Base-by-base conservation (phyloP, 805 yeast species). In the Candida chauliodis region DNA sequence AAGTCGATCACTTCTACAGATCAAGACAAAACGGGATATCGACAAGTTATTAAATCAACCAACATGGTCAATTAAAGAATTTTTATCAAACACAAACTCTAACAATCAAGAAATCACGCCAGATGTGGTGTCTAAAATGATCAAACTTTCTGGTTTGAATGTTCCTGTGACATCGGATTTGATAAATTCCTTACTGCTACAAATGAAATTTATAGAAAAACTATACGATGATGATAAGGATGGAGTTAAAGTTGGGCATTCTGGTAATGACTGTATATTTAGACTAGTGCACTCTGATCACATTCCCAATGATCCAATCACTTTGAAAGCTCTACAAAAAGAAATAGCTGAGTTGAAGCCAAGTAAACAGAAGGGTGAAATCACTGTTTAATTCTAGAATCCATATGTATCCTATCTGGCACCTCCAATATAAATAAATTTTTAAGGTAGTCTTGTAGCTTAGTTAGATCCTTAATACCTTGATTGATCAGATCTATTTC, bases 331-430 rank as follows among this genome's bases (percentile, higher is more conserved):
- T 8, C 29, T 56, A 10, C 29, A 47, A 36, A 5, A 33, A 8
- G 51, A 53, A 17, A 48, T 56, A 11, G 30, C 38, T 8, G 34
- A 43, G 8, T 31, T 48, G 18, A 27, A 42, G 26, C 40, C 45
- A 18, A 42, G 42, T 29, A 25, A 41, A 8, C 47, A 43, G 5
- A 58, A 56, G 46, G 63, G 62, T 14, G 63, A 58, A 29, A 26
- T 41, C 13, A 50, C 28, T 19, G 17, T 30, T 23, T 24, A 10
- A 84, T 71, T 48, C 95, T 73, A 1, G 90, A 78, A 56, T 89
- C 96, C 88, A 89, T 86, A 18, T 72, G 67, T 53, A 77, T 78
- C 45, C 96, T 71, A 52, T 86, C 93, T 4, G 95, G 95, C 22
- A 84, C 75, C 14, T 69, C 76, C 33, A 90, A 67, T 33, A 78